These are phyloP conservation scores for Geotrichum bryndzae DNA, from an alignment of 1,139 yeast species.

Conservation along the genomic window DNA sequence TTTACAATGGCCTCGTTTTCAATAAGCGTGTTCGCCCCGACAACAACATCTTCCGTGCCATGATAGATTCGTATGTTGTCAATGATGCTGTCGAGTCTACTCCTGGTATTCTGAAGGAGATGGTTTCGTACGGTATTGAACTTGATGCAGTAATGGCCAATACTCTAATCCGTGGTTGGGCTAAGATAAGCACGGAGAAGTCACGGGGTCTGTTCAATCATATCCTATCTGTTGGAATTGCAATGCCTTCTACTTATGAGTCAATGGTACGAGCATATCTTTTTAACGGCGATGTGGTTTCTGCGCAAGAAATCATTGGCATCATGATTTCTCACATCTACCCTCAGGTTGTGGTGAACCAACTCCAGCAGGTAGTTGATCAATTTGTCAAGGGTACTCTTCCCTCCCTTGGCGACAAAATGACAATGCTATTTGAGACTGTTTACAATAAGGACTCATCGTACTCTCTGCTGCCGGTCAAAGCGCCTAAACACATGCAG, in stretches of 20 bases:
- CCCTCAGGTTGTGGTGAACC: constrained; percentile 31
- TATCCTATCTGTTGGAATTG: constrained; percentile 25
- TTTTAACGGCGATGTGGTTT: constrained; percentile 25
- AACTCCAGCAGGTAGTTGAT: constrained; percentile 21
- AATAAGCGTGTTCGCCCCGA: constrained; percentile 35
- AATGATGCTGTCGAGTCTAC: constrained; percentile 32
- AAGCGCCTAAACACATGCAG: background rate
- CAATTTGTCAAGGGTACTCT: background rate
- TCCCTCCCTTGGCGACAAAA: constrained; percentile 1
- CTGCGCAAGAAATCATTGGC: constrained; percentile 28
- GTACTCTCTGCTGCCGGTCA: background rate
- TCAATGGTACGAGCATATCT: constrained; percentile 35
- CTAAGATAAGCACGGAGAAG: constrained; percentile 30
- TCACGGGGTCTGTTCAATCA: constrained; percentile 34
- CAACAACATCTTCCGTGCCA: constrained; percentile 37
- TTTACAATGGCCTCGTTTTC: constrained; percentile 31
- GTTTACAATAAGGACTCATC: constrained; percentile 10
- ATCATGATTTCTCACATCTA: constrained; percentile 29
- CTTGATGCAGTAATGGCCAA: constrained; percentile 37
- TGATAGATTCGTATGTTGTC: constrained; percentile 37
- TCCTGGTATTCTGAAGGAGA: constrained; percentile 33
- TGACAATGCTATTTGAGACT: constrained; percentile 11
- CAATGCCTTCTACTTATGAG: constrained; percentile 38
- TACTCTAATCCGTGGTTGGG: constrained; percentile 38
- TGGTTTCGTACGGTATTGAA: constrained; percentile 34